phyloP scores from a whole-genome alignment of 805 yeast genomes.

The Teunomyces kruisii region DNA sequence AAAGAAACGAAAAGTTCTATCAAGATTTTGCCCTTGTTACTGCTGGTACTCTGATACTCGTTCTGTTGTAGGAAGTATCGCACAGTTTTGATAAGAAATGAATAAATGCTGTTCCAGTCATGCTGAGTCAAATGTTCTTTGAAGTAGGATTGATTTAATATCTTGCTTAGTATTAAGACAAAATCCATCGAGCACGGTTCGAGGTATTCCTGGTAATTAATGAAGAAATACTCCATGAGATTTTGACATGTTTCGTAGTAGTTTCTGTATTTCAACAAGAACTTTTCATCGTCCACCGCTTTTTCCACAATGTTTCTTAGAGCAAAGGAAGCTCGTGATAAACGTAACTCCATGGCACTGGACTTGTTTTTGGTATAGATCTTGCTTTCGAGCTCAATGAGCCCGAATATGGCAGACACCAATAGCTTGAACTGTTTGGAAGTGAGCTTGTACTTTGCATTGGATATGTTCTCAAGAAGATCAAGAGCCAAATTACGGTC shows the following conservation, averaged over 20 bases:
- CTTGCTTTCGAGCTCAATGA: constrained; percentile 37
- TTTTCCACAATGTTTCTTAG: constrained; percentile 25
- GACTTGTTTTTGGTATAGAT: constrained; percentile 23
- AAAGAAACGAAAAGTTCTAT: constrained; percentile 20
- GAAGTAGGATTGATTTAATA: constrained; percentile 24
- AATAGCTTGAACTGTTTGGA: constrained; percentile 23
- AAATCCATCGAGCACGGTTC: constrained; percentile 27
- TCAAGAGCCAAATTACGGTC: constrained; percentile 55
- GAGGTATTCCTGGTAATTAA: constrained; percentile 12
- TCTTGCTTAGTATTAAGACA: constrained; percentile 16
- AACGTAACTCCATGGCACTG: constrained; percentile 24
- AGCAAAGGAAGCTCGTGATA: constrained; percentile 30
- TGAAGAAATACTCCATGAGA: constrained; percentile 18
- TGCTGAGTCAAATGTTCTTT: constrained; percentile 30
- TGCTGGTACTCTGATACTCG: constrained; percentile 1
- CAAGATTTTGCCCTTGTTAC: constrained; percentile 20
- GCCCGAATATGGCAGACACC: constrained; percentile 21
- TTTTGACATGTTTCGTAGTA: constrained; percentile 16
- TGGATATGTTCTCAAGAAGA: constrained; percentile 18
- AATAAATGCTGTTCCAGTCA: constrained; percentile 26
- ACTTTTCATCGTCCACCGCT: constrained; percentile 10
- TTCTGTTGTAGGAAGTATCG: constrained; percentile 11
- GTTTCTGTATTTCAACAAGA: constrained; percentile 21
- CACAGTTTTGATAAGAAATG: constrained; percentile 22
- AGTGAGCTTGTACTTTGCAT: constrained; percentile 16